A percentile compares a stretch with the other conserved stretches of the same genome.
These are phyloP conservation scores for Amesomyces nigricolor DNA, from an alignment of 2,329 filamentous ascomycete species.

Conservation along the genomic window DNA sequence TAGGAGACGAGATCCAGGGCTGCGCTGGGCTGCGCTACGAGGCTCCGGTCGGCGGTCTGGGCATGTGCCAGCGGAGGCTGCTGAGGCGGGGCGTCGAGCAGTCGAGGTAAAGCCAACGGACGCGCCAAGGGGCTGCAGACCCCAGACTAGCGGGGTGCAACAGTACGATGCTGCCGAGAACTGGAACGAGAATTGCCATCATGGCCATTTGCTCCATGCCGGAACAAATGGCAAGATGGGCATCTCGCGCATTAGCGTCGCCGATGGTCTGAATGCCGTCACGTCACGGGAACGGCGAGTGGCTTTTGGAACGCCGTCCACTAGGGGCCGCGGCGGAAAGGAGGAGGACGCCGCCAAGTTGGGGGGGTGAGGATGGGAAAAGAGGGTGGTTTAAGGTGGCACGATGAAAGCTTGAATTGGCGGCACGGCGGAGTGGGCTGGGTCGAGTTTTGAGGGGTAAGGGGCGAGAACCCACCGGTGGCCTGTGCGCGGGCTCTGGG, in stretches of 20 bases:
- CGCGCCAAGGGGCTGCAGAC: neutral
- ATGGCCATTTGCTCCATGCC: neutral
- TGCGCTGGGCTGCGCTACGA: neutral
- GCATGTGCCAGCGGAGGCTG: neutral
- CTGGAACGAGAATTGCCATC: neutral
- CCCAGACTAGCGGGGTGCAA: neutral
- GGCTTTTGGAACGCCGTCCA: neutral
- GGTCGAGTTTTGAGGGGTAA: neutral
- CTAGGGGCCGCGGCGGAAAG: neutral
- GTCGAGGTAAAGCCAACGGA: neutral
- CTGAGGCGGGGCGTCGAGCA: too few relatives aligned
- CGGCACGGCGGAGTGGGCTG: neutral
- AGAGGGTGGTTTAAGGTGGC: neutral
- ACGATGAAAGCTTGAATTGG: neutral
- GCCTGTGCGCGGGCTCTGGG: conserved; percentile 2
- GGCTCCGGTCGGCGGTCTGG: conserved; percentile 4
- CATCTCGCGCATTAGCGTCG: neutral
- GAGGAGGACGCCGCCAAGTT: neutral
- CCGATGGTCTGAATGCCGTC: conserved; percentile 1
- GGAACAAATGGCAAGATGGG: neutral
- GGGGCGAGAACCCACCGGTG: neutral
- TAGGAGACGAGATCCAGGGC: neutral
- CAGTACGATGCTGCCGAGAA: neutral
- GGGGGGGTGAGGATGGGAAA: neutral
- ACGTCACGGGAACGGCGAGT: neutral